Evolutionary conservation across 768 basidiomycete genomes (phyloP).

Genomic region (Psilocybe tampanensis): DNA sequence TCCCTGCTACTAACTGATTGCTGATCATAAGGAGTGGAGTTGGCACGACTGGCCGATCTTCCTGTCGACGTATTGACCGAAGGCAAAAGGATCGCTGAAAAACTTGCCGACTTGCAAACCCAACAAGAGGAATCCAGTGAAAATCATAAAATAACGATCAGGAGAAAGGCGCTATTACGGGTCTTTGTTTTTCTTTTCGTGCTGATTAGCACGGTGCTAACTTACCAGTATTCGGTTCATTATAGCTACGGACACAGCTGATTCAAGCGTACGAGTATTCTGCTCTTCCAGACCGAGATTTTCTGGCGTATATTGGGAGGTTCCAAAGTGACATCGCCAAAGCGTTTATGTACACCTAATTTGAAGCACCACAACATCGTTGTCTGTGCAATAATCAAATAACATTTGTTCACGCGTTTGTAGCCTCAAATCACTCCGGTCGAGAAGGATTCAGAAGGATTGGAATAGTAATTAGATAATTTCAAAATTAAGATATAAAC

Average conservation of each 20-base stretch:
- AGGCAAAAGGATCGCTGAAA: constrained; percentile 60
- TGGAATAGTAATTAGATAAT: no score
- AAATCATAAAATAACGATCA: constrained; percentile 55
- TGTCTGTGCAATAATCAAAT: neutral
- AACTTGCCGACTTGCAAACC: constrained; percentile 58
- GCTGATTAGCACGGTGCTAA: no score
- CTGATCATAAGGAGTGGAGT: constrained; percentile 68
- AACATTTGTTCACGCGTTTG: no score
- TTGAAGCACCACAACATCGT: neutral
- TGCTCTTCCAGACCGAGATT: constrained; percentile 70
- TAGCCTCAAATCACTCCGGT: no score
- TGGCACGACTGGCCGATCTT: constrained; percentile 86
- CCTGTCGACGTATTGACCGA: constrained; percentile 71
- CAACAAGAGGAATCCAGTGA: constrained; percentile 63
- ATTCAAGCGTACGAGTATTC: constrained; percentile 74
- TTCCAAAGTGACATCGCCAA: constrained; percentile 74
- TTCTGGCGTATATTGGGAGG: constrained; percentile 62
- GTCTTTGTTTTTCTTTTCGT: constrained; percentile 34
- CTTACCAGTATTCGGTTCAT: no score
- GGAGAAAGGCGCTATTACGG: constrained; percentile 69
- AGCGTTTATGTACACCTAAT: constrained; percentile 37
- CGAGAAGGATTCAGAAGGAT: no score
- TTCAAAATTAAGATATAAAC: no score
- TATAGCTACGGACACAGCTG: constrained; percentile 73
- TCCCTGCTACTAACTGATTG: neutral